A percentile compares a stretch with the other conserved stretches of the same genome.
Evolutionary conservation across 2,329 filamentous ascomycete species (phyloP).

Genomic region (Cytospora piceae): DNA sequence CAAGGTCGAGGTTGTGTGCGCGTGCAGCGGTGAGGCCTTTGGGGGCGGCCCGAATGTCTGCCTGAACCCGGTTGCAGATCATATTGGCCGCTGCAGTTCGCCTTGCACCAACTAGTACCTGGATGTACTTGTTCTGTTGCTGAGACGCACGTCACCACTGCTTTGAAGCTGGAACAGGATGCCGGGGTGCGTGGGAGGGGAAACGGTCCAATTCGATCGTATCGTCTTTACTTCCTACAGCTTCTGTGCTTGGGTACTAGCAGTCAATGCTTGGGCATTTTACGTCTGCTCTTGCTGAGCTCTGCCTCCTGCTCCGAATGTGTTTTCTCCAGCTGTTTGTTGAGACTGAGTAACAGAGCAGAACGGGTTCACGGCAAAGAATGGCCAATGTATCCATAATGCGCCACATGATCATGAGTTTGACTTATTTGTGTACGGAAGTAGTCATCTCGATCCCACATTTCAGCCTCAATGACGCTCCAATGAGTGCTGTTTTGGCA

Average conservation of each 20-base stretch:
- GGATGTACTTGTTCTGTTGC: not conserved
- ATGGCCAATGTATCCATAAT: not conserved
- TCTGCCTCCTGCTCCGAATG: not conserved
- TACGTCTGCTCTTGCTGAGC: not conserved
- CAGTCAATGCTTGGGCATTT: not conserved
- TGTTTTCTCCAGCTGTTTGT: not conserved
- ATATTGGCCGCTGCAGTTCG: conserved; percentile 28
- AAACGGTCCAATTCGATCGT: not conserved
- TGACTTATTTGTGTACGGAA: not conserved
- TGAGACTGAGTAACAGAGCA: not conserved
- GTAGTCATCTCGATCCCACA: not conserved
- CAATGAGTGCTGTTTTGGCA: not conserved
- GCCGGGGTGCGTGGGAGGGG: not conserved
- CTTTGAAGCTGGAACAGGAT: not conserved
- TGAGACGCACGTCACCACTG: no score
- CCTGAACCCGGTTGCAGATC: conserved; percentile 26
- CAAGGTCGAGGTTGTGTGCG: conserved; percentile 29
- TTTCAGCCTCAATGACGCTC: not conserved
- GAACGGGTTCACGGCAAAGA: not conserved
- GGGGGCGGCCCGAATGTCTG: conserved; percentile 25
- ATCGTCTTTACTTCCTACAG: not conserved
- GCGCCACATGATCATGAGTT: not conserved
- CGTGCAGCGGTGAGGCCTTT: conserved; percentile 26
- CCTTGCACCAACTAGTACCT: conserved; percentile 18
- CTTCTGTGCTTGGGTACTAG: not conserved